Evolutionary conservation across 2,329 filamentous ascomycete genomes (phyloP).

Genomic region (Fusarium hainanense): DNA sequence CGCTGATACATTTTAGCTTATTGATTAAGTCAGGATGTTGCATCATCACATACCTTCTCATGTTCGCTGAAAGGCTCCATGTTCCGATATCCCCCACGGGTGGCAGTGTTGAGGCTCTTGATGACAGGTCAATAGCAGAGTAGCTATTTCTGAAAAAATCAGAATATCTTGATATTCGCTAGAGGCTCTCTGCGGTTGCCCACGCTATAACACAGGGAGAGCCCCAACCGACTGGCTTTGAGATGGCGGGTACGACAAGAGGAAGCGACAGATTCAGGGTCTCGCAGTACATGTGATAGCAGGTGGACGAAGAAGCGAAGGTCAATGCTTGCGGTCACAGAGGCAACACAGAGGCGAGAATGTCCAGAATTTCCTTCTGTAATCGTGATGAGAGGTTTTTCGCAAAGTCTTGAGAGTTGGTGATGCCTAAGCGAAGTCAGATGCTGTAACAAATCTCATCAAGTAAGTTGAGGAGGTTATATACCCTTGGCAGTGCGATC

Average conservation of each 20-base stretch:
- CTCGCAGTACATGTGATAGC: slow-evolving; percentile 31
- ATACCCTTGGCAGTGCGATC: not conserved
- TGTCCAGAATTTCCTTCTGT: not conserved
- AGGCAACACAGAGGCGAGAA: slow-evolving; percentile 18
- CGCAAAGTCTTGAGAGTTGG: not conserved
- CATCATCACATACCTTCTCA: slow-evolving; percentile 60
- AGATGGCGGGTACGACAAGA: slow-evolving; percentile 29
- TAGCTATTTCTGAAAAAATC: not conserved
- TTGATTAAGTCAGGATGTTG: too few species aligned
- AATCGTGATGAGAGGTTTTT: not conserved
- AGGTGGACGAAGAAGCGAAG: slow-evolving; percentile 38
- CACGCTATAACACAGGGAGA: slow-evolving; percentile 9
- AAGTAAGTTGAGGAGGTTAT: not conserved
- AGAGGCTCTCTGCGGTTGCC: not conserved
- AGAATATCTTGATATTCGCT: not conserved
- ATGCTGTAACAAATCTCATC: not conserved
- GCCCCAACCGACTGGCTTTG: slow-evolving; percentile 24
- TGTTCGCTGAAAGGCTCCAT: slow-evolving; percentile 57
- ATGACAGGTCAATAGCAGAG: not conserved
- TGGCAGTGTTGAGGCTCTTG: not conserved
- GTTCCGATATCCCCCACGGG: slow-evolving; percentile 8
- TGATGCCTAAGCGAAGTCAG: not conserved
- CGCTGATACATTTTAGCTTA: slow-evolving; percentile 54
- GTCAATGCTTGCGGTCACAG: slow-evolving; percentile 21
- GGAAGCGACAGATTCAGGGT: slow-evolving; percentile 31